Percentiles rank a stretch among this genome's conserved stretches.
phyloP scores from a whole-genome alignment of 257 asterid species.

The Solanum paucissectum region DNA sequence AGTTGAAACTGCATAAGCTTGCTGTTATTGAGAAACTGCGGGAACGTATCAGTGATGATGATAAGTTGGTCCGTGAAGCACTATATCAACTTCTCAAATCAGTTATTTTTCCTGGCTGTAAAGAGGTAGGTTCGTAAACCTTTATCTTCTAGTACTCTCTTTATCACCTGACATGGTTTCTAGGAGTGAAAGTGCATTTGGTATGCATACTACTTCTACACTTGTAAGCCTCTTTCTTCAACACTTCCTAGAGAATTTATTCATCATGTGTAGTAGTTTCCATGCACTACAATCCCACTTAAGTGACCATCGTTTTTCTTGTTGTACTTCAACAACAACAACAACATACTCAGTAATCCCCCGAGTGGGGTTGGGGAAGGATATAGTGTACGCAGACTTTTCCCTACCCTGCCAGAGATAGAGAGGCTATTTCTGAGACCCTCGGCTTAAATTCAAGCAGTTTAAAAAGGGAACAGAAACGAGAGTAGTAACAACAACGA shows the following conservation, averaged over 20 bases:
- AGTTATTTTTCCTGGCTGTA: slow-evolving; percentile 64
- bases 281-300: not conserved
- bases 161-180: not conserved
- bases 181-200: not conserved
- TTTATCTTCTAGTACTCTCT: not conserved
- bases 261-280: not conserved
- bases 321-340: not conserved
- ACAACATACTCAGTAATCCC: not conserved
- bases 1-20: slow-evolving; percentile 76
- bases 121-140: slow-evolving; percentile 35
- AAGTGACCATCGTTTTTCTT: not conserved
- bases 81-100: slow-evolving; percentile 72
- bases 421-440: not conserved
- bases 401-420: not conserved
- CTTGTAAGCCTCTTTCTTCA: not conserved
- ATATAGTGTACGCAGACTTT: not conserved
- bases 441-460: not conserved
- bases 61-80: slow-evolving; percentile 71
- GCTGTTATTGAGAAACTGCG: slow-evolving; percentile 83
- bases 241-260: not conserved
- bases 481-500: not conserved
- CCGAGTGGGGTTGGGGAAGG: not conserved
- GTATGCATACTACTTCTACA: not conserved
- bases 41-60: slow-evolving; percentile 85
- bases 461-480: not conserved